A percentile compares a stretch with the other conserved stretches of the same genome.
Conservation (phyloP, 192 early-diverging fungal species). For the Backusella parvicylindrica region DNA sequence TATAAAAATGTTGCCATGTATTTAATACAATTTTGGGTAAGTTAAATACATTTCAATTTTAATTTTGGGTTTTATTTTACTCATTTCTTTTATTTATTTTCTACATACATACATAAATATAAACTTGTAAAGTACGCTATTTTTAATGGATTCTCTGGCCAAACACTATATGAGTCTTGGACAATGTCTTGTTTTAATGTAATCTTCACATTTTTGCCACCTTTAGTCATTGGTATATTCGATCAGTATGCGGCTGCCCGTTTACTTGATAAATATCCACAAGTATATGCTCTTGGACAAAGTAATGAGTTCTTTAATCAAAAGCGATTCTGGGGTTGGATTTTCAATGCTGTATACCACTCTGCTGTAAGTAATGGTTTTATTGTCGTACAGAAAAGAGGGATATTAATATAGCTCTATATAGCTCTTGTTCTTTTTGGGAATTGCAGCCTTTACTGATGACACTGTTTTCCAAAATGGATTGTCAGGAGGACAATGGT, state of each 20-base stretch:
- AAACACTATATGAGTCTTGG: slow-evolving; percentile 93
- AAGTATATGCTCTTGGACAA: slow-evolving; percentile 72
- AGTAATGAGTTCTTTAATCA: slow-evolving; percentile 67
- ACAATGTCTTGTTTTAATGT: slow-evolving; percentile 91
- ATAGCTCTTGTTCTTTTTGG: slow-evolving; percentile 65
- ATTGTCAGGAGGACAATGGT: slow-evolving; percentile 79
- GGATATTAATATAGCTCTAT: not conserved
- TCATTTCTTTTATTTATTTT: not conserved
- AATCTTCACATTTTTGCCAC: slow-evolving; percentile 85
- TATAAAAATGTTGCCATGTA: slow-evolving; percentile 98
- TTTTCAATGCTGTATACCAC: slow-evolving; percentile 89
- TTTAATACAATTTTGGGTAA: slow-evolving; percentile 91
- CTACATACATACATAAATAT: not conserved
- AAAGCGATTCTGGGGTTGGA: slow-evolving; percentile 87
- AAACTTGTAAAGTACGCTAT: slow-evolving; percentile 45
- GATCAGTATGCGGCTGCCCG: slow-evolving; percentile 87
- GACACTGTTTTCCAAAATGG: slow-evolving; percentile 70
- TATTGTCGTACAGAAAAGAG: not conserved
- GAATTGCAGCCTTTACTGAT: slow-evolving; percentile 62
- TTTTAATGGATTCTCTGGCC: slow-evolving; percentile 91
- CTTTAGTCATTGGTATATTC: slow-evolving; percentile 89
- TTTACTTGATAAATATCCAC: slow-evolving; percentile 88
- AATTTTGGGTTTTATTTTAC: too few species aligned
- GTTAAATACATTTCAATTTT: not conserved
- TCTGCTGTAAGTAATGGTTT: slow-evolving; percentile 55